phyloP scores from a whole-genome alignment of 2,329 filamentous ascomycete genomes.

The Gaeumannomyces tritici region DNA sequence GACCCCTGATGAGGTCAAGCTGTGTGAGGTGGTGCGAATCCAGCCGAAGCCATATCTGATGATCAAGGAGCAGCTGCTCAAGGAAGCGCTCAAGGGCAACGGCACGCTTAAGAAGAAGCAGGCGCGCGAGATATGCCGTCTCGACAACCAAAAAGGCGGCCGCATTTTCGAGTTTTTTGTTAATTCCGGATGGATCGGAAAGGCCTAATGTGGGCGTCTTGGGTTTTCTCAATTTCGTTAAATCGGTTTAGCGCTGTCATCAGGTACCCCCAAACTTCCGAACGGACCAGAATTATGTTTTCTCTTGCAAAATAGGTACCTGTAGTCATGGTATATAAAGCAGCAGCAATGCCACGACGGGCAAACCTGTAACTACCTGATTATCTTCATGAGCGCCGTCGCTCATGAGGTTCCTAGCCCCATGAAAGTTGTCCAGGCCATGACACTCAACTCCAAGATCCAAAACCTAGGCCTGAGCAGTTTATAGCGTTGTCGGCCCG shows the following conservation, averaged over 20 bases:
- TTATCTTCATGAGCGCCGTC: no score
- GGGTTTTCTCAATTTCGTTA: no score
- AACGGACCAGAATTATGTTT: neutral
- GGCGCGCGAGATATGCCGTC: slow-evolving; percentile 71
- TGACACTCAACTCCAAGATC: neutral
- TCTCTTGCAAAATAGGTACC: neutral
- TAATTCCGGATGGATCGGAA: slow-evolving; percentile 83
- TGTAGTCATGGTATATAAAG: neutral
- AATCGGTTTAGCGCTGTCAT: neutral
- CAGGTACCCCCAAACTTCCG: no score
- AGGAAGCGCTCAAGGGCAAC: slow-evolving; percentile 82
- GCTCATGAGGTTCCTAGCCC: no score
- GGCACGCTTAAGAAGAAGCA: slow-evolving; percentile 90
- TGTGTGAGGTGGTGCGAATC: slow-evolving; percentile 76
- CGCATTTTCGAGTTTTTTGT: slow-evolving; percentile 93
- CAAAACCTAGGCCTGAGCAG: no score
- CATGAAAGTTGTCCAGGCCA: neutral
- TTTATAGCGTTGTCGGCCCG: neutral
- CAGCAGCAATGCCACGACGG: no score
- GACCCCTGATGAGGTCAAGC: slow-evolving; percentile 70
- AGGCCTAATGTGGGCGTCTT: slow-evolving; percentile 42
- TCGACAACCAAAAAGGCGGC: slow-evolving; percentile 78
- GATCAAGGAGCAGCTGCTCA: slow-evolving; percentile 87
- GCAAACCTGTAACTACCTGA: no score
- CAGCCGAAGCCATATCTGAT: slow-evolving; percentile 92